Evolutionary conservation across 2,329 filamentous ascomycete species (phyloP).

Genomic region (Exophiala lecanii-corni): DNA sequence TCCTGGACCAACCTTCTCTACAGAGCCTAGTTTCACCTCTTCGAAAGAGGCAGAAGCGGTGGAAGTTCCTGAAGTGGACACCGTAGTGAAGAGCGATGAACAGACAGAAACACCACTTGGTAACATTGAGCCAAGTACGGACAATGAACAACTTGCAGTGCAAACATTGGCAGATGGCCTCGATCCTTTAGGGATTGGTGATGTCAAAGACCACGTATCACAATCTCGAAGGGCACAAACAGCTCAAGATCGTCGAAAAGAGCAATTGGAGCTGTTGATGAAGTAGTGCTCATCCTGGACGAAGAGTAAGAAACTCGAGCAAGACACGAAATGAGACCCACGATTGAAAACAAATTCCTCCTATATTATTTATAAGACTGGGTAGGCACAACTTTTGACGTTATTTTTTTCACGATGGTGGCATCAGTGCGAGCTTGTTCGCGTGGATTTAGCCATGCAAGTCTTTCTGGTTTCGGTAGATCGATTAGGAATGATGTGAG

Average conservation of each 20-base stretch:
- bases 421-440: too few species aligned
- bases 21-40: neutral
- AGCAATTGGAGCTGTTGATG: conserved; percentile 25
- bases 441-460: too few species aligned
- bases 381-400: too few species aligned
- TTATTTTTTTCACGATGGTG: too few species aligned
- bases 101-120: neutral
- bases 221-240: conserved; percentile 14
- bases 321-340: too few species aligned
- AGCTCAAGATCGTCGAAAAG: conserved; percentile 20
- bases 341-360: too few species aligned
- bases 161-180: conserved; percentile 16
- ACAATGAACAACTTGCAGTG: neutral
- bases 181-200: conserved; percentile 26
- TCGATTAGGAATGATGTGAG: too few species aligned
- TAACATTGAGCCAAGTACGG: neutral
- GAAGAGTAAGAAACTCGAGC: neutral
- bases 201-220: conserved; percentile 23
- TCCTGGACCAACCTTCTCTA: neutral
- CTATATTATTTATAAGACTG: too few species aligned
- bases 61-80: neutral
- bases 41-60: neutral
- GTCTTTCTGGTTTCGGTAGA: too few species aligned
- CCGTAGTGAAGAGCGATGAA: neutral
- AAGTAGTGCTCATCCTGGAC: conserved; percentile 11